Evolutionary conservation across 1,139 yeast genomes (phyloP).

Genomic region (Kurtzmaniella natalensis): DNA sequence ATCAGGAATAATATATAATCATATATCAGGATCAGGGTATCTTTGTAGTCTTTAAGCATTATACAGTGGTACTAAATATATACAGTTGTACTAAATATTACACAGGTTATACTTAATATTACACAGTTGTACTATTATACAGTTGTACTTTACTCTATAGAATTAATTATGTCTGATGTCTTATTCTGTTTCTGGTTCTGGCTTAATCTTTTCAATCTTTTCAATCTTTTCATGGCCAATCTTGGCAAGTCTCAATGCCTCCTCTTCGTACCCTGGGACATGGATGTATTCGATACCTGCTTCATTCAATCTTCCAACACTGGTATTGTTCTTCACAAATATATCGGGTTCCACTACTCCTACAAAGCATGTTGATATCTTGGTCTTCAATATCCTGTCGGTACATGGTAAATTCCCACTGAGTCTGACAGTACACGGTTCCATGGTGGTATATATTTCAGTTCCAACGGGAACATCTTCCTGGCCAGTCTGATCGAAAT

Average conservation of each 20-base stretch:
- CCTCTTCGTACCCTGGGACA: conserved; percentile 81
- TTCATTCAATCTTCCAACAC: conserved; percentile 48
- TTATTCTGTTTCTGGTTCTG: too few species aligned
- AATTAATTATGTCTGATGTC: too few species aligned
- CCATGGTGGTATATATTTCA: conserved; percentile 93
- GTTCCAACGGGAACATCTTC: conserved; percentile 67
- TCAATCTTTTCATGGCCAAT: conserved; percentile 55
- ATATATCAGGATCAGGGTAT: too few species aligned
- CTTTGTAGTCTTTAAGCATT: too few species aligned
- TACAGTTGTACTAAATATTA: too few species aligned
- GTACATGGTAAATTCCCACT: conserved; percentile 92
- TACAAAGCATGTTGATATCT: conserved; percentile 73
- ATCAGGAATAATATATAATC: too few species aligned
- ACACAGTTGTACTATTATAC: too few species aligned
- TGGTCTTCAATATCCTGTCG: conserved; percentile 60
- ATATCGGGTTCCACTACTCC: conserved; percentile 91
- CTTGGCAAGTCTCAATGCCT: conserved; percentile 66
- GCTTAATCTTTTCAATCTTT: neutral
- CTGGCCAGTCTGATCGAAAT: conserved; percentile 35
- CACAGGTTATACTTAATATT: too few species aligned
- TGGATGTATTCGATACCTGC: conserved; percentile 69
- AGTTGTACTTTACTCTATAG: too few species aligned
- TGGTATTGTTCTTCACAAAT: conserved; percentile 75
- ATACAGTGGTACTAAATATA: too few species aligned
- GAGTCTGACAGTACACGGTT: conserved; percentile 85